Evolutionary conservation across 2,329 filamentous ascomycete species (phyloP).

Genomic region (Aspergillus sp.): DNA sequence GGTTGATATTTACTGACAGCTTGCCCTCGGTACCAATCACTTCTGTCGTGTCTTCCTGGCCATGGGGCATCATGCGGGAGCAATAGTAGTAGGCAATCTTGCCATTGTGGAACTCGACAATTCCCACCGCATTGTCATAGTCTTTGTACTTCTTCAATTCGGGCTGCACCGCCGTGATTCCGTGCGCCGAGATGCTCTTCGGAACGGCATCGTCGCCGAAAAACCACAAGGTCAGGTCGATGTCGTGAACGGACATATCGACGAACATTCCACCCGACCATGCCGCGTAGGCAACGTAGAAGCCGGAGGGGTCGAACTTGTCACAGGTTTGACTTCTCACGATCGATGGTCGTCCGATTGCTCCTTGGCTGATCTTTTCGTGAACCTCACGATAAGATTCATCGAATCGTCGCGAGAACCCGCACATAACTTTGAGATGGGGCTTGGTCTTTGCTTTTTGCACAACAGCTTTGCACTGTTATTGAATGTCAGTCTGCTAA

Average conservation of each 20-base stretch:
- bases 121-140: constrained; percentile 61
- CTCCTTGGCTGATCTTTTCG: constrained; percentile 51
- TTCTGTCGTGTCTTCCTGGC: constrained; percentile 66
- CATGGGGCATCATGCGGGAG: constrained; percentile 64
- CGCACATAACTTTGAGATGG: constrained; percentile 64
- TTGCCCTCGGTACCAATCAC: constrained; percentile 67
- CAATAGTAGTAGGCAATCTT: constrained; percentile 65
- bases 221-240: constrained; percentile 64
- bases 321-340: constrained; percentile 66
- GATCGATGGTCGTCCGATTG: constrained; percentile 60
- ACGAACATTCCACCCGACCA: constrained; percentile 68
- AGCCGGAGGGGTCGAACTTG: constrained; percentile 62
- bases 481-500: not conserved
- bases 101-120: constrained; percentile 64
- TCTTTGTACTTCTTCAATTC: constrained; percentile 58
- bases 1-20: constrained; percentile 60
- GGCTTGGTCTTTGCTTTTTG: constrained; percentile 55
- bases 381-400: constrained; percentile 62
- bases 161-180: constrained; percentile 59
- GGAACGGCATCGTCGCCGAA: constrained; percentile 55
- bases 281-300: constrained; percentile 65
- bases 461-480: constrained; percentile 58
- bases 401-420: constrained; percentile 67
- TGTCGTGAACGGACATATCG: constrained; percentile 68
- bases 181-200: constrained; percentile 56